Percentiles rank a stretch among this genome's conserved stretches.
phyloP scores from a whole-genome alignment of 805 yeast genomes.

The Yamadazyma laniorum region DNA sequence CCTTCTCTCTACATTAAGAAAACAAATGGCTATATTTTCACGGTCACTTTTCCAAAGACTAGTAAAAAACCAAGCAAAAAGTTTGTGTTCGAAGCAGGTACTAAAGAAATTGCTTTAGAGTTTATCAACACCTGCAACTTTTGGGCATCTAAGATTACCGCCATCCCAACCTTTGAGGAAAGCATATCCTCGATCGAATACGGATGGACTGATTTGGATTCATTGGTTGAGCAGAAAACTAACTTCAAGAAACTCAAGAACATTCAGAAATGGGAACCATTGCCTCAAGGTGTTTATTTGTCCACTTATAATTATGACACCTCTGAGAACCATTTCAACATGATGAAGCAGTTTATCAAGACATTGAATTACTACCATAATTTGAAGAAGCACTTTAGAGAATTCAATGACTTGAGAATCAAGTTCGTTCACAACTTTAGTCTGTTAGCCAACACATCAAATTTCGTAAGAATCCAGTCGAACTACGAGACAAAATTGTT shows the following conservation, averaged over 20 bases:
- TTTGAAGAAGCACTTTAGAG: slow-evolving; percentile 33
- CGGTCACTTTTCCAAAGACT: slow-evolving; percentile 51
- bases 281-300: slow-evolving; percentile 42
- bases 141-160: slow-evolving; percentile 85
- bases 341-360: slow-evolving; percentile 44
- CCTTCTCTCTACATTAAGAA: slow-evolving; percentile 10
- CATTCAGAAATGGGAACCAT: slow-evolving; percentile 44
- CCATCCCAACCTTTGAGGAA: slow-evolving; percentile 68
- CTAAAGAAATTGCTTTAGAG: slow-evolving; percentile 63
- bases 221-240: slow-evolving; percentile 24
- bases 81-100: slow-evolving; percentile 64
- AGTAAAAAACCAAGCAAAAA: slow-evolving; percentile 36
- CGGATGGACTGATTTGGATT: slow-evolving; percentile 64
- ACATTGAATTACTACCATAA: slow-evolving; percentile 42
- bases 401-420: slow-evolving; percentile 28
- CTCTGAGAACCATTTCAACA: slow-evolving; percentile 32
- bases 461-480: slow-evolving; percentile 32
- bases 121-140: slow-evolving; percentile 79
- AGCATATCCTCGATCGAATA: slow-evolving; percentile 75
- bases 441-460: slow-evolving; percentile 23
- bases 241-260: slow-evolving; percentile 31
- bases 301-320: slow-evolving; percentile 28
- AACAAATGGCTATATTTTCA: slow-evolving; percentile 40
- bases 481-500: slow-evolving; percentile 43
- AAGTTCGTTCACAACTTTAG: slow-evolving; percentile 32